phyloP scores from a whole-genome alignment of 2,329 filamentous ascomycete species.

The Stagonosporopsis chrysanthemi region DNA sequence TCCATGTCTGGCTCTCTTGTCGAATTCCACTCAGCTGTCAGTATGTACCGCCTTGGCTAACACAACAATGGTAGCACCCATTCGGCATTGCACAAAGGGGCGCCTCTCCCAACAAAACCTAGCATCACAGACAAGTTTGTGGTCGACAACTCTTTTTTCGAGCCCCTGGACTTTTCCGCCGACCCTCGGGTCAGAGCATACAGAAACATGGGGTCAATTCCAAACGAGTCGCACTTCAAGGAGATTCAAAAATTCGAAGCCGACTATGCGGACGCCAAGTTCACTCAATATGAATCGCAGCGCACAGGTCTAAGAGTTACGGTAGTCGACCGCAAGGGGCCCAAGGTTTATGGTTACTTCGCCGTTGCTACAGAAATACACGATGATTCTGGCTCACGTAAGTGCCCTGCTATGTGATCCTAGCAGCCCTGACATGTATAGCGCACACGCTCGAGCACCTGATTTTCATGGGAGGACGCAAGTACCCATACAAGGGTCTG shows the following conservation, averaged over 20 bases:
- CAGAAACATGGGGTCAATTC: constrained; percentile 41
- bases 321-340: constrained; percentile 88
- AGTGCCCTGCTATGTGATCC: constrained; percentile 13
- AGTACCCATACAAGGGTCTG: constrained; percentile 92
- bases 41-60: constrained; percentile 20
- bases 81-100: constrained; percentile 35
- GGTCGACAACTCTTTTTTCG: neutral
- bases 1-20: neutral
- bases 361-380: constrained; percentile 95
- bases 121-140: constrained; percentile 9
- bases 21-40: no score
- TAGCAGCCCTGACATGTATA: constrained; percentile 24
- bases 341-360: constrained; percentile 91
- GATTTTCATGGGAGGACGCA: constrained; percentile 78
- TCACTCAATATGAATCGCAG: constrained; percentile 96
- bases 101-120: constrained; percentile 12
- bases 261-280: constrained; percentile 85
- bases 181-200: constrained; percentile 14
- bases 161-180: neutral
- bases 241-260: constrained; percentile 85
- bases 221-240: constrained; percentile 70
- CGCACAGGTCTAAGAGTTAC: constrained; percentile 94
- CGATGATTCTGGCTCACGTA: constrained; percentile 88
- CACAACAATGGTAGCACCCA: constrained; percentile 44
- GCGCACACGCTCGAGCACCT: constrained; percentile 62